phyloP scores from a whole-genome alignment of 2,329 filamentous ascomycete species.

The Pyricularia grisea region DNA sequence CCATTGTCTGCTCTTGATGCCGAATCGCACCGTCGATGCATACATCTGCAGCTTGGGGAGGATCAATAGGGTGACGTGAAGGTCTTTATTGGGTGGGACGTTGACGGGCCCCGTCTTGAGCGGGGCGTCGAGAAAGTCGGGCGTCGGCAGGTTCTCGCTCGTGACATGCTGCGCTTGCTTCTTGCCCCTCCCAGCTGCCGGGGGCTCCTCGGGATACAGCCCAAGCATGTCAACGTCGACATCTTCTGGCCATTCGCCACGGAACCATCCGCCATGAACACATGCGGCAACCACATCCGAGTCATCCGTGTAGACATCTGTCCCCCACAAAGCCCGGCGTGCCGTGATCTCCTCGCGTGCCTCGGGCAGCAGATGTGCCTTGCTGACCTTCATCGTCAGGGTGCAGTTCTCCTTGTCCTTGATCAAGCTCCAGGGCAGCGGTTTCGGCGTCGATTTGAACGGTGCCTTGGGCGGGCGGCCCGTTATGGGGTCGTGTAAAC shows the following conservation, averaged over 20 bases:
- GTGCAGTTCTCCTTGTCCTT: slow-evolving; percentile 79
- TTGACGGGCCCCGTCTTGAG: slow-evolving; percentile 52
- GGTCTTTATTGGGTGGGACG: slow-evolving; percentile 60
- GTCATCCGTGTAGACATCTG: slow-evolving; percentile 91
- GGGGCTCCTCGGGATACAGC: slow-evolving; percentile 24
- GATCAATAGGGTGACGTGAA: slow-evolving; percentile 80
- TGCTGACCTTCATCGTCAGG: slow-evolving; percentile 77
- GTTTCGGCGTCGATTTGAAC: slow-evolving; percentile 48
- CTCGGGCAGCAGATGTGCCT: slow-evolving; percentile 59
- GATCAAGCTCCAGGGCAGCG: slow-evolving; percentile 64
- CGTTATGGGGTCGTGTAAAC: slow-evolving; percentile 43
- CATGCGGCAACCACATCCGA: slow-evolving; percentile 88
- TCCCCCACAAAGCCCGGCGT: slow-evolving; percentile 79
- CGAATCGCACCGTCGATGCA: slow-evolving; percentile 63
- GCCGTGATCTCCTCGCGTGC: slow-evolving; percentile 77
- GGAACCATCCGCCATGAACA: slow-evolving; percentile 88
- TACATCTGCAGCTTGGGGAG: slow-evolving; percentile 74
- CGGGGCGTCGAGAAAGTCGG: slow-evolving; percentile 40
- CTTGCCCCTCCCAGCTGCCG: slow-evolving; percentile 18
- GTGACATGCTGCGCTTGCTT: slow-evolving; percentile 12
- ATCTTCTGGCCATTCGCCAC: slow-evolving; percentile 76
- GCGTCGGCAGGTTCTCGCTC: slow-evolving; percentile 21
- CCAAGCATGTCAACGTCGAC: slow-evolving; percentile 62
- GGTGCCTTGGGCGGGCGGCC: slow-evolving; percentile 22
- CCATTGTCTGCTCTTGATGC: slow-evolving; percentile 75